Base-by-base conservation (phyloP, 1,284 basidiomycete genomes). In the Phellinidium pouzarii region DNA sequence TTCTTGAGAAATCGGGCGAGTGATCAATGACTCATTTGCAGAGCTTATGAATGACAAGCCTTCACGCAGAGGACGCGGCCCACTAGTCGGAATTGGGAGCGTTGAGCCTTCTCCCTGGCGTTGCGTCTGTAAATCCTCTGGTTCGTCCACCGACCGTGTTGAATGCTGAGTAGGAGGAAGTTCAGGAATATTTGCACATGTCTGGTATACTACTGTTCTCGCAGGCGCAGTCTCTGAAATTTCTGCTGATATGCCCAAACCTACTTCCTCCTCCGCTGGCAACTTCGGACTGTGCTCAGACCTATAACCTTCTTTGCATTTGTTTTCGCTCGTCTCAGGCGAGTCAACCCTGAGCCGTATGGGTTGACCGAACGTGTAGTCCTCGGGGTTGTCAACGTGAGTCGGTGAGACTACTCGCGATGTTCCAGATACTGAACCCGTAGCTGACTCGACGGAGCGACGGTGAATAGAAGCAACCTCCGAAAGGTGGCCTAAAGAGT, bases 341-440 rank as follows among this genome's bases (percentile, higher is more conserved):
- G 41, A 40, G 7, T 51, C 50, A 25, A 42, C 23, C 25, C 51
- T 53, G 4, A 49, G 23, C 29, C 22, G 19, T 11, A 53, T 53
- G 12, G 55, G 51, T 42, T 53, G 46, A 2, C 52, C 51, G 25
- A 57, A 57, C 6, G 51, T 53, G 31, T 53, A 42, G 14, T 57
- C 51, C 23, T 50, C 55, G 22, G 42, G 34, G 27, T 36, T 49
- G 7, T n/a, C 23, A 9, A 41, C 19, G 14, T 42, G 45, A 8
- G 44, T 11, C 20, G 44, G 44, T 3, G 51, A 47, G 17, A 26
- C 31, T 9, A 19, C 23, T 14, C 34, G 27, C 34, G 51, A 46
- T 9, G 19, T 25, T 14, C 36, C 44, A 4, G 44, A 47, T 31
- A 42, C 27, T 36, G 50, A 51, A 34, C 37, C 45, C 8, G 50